Base-by-base conservation (phyloP, 2,329 filamentous ascomycete genomes). In the Verticillium nonalfalfae region DNA sequence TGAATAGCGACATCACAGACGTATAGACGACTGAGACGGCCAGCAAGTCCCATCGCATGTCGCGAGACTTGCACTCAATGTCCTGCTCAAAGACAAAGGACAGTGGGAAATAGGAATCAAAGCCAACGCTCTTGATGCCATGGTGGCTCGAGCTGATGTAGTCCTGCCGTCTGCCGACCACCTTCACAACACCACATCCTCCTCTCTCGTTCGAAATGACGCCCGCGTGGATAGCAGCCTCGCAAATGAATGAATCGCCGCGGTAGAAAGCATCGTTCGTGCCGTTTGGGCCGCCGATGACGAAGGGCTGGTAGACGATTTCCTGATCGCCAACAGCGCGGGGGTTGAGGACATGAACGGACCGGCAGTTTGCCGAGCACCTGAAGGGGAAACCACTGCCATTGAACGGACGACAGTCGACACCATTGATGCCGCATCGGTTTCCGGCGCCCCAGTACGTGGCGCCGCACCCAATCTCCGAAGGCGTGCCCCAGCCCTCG, bases 31-130 rank as follows among this genome's bases (percentile, higher is more conserved):
- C 81, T 0, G 93, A 96, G 7, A 98, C 83, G 15, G 85, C 90
- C 10, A 99, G 83, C 3, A 97, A 78, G 1, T 89, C 83, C 95
- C 95, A 99, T 55, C 93, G 83, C 61, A 90, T 84, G 72, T 98
- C 95, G 60, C 82, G 81, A 15, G 91, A 88, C 58, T 86, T 83
- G 68, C 91, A 90, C 14, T 82, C 75, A 7, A 92, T 81, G 36
- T 82, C 82, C 4, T 79, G 74, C 4, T 90, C 76, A 67, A 99
- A 98, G 18, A 85, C 85, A 72, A 91, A 97, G 0, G 93, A 89
- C 35, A 91, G 88, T 1, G 95, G 95, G 69, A 99, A 99, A 66
- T 91, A 92, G 0, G 92, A 94, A 64, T 93, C 85, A 71, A 99
- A 99, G 4, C 76, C 83, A 60, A 91, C 80, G 65, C 92, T 96